These are phyloP conservation scores for Mycosphaerella sp. DNA, from an alignment of 2,329 filamentous ascomycete genomes.

Conservation along the genomic window DNA sequence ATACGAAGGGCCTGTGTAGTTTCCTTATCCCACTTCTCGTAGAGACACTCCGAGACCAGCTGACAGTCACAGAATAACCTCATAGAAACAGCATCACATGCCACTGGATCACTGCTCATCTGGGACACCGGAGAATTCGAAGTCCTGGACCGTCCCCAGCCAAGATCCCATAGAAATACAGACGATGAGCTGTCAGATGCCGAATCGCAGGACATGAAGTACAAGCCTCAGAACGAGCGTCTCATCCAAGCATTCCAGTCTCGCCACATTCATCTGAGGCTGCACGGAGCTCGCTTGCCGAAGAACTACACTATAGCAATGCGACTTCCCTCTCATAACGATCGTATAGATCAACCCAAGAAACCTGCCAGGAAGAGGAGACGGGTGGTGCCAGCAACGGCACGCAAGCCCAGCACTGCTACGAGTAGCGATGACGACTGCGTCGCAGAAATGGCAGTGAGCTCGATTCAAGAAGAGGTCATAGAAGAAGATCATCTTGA, in stretches of 20 bases:
- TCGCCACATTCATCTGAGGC: conserved; percentile 38
- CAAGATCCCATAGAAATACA: conserved; percentile 25
- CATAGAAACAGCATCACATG: conserved; percentile 40
- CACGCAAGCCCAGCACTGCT: neutral
- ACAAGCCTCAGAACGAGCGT: conserved; percentile 33
- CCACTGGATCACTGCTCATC: conserved; percentile 41
- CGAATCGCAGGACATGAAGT: conserved; percentile 20
- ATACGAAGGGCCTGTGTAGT: neutral
- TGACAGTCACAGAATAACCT: conserved; percentile 38
- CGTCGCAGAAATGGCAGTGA: conserved; percentile 7
- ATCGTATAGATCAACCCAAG: conserved; percentile 26
- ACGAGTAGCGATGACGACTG: conserved; percentile 20
- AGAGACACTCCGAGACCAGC: conserved; percentile 1
- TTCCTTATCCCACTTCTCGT: neutral
- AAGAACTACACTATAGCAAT: conserved; percentile 38
- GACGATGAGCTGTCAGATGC: conserved; percentile 32
- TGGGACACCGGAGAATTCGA: conserved; percentile 44
- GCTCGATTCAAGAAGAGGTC: neutral
- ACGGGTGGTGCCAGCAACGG: conserved; percentile 20
- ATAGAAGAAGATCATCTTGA: conserved; percentile 17
- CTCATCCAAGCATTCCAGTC: conserved; percentile 37
- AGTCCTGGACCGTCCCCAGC: conserved; percentile 30
- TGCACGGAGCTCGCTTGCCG: conserved; percentile 38
- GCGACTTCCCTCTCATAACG: conserved; percentile 35
- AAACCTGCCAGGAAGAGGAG: conserved; percentile 29